Evolutionary conservation across 2,329 filamentous ascomycete species (phyloP).

Genomic region (Paecilomyces formosus): DNA sequence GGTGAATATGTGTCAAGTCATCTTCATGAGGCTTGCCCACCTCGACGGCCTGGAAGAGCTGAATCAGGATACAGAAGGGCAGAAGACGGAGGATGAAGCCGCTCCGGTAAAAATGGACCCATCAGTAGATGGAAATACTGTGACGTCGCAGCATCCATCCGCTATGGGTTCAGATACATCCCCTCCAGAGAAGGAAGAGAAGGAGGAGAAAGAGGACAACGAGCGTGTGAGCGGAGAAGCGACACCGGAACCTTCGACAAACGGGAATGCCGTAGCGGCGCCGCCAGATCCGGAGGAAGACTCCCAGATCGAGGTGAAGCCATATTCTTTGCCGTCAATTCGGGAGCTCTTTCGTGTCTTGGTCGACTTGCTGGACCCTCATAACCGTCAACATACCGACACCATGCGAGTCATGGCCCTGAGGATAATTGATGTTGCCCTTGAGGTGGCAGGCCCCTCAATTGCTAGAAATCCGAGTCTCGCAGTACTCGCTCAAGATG

Average conservation of each 20-base stretch:
- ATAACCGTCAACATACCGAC: constrained; percentile 87
- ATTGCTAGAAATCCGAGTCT: constrained; percentile 88
- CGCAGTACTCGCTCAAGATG: constrained; percentile 82
- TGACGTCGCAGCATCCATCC: constrained; percentile 44
- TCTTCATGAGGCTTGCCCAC: constrained; percentile 87
- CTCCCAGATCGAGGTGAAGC: constrained; percentile 56
- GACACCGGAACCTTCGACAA: constrained; percentile 23
- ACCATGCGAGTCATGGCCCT: constrained; percentile 96
- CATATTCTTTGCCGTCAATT: constrained; percentile 91
- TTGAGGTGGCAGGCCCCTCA: constrained; percentile 91
- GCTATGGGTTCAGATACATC: constrained; percentile 32
- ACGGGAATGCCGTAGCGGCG: constrained; percentile 23
- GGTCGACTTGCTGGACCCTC: constrained; percentile 87
- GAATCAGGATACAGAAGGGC: constrained; percentile 59
- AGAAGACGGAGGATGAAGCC: constrained; percentile 54
- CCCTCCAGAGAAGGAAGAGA: constrained; percentile 21
- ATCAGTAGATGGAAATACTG: constrained; percentile 58
- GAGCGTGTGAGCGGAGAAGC: constrained; percentile 26
- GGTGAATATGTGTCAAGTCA: constrained; percentile 98
- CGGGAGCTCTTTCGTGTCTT: constrained; percentile 88
- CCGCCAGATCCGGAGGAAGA: constrained; percentile 36
- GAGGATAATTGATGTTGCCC: constrained; percentile 90
- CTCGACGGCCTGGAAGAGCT: constrained; percentile 69
- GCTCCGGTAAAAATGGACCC: constrained; percentile 80
- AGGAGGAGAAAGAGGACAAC: constrained; percentile 25